Evolutionary conservation across 2,329 filamentous ascomycete species (phyloP).

Genomic region (Talaromyces marneffei): DNA sequence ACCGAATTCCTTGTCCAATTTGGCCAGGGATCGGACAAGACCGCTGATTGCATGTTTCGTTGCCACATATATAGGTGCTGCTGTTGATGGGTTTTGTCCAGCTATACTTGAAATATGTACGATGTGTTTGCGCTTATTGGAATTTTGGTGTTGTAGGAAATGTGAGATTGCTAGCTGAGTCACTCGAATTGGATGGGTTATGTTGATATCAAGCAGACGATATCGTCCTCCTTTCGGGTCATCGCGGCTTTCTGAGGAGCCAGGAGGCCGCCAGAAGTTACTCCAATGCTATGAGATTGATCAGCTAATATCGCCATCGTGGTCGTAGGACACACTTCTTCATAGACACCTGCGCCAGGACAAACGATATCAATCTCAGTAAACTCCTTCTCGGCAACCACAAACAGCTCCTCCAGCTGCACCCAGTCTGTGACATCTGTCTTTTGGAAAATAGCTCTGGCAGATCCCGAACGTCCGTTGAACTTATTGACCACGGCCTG

Average conservation of each 20-base stretch:
- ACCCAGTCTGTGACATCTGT: constrained; percentile 48
- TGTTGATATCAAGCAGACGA: constrained; percentile 45
- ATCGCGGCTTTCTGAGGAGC: constrained; percentile 39
- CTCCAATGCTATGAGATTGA: constrained; percentile 46
- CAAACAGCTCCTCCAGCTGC: constrained; percentile 46
- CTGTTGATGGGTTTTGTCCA: constrained; percentile 35
- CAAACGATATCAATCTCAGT: constrained; percentile 44
- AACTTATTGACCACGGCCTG: constrained; percentile 37
- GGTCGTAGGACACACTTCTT: constrained; percentile 40
- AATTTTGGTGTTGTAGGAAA: constrained; percentile 34
- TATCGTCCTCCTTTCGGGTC: constrained; percentile 37
- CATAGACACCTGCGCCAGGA: constrained; percentile 43
- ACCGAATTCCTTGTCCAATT: constrained; percentile 45
- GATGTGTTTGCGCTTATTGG: constrained; percentile 37
- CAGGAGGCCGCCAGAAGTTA: constrained; percentile 48
- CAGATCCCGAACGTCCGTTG: constrained; percentile 19
- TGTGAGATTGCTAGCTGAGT: constrained; percentile 48
- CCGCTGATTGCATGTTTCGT: constrained; percentile 47
- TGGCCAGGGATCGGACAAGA: constrained; percentile 46
- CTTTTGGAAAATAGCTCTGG: constrained; percentile 39
- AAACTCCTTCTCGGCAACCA: constrained; percentile 44
- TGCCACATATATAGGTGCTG: constrained; percentile 44
- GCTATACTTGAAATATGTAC: constrained; percentile 47
- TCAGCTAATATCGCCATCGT: too few relatives aligned
- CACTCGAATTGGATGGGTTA: constrained; percentile 48